Evolutionary conservation across 257 asterid species (phyloP), one percentile per base, ranked within the genome.

Genomic region (Solanum arcanum): DNA sequence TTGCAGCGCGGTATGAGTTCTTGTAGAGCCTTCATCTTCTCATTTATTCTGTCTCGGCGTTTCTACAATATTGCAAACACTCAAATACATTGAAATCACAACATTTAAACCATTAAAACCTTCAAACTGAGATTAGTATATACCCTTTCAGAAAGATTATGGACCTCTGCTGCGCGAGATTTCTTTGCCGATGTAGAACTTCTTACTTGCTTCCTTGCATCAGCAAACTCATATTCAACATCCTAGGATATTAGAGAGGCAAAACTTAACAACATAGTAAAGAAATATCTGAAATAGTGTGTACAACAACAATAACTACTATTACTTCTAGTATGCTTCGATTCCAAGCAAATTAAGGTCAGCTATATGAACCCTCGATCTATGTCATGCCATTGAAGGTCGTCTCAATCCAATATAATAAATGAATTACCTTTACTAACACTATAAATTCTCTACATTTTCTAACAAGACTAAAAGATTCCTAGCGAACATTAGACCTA

Each of bases 131-230:
- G 44, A 27, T 37, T 42, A 73, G 41, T 41, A 87, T 89, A 59
- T 49, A 92, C 94, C 92, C 92, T 90, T 74, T 92, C 93, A 5
- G 93, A 90, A 41, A 89, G 87, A 88, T 91, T 92, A 83, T 92
- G 95, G 33, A 92, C 93, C 86, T 92, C 89, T 21, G 92, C 94
- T n/a, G 93, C 93, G 35, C 95, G 92, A 62, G 92, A 86, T 88
- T 91, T 88, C 89, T 90, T 92, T n/a, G 90, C 20, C 9, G 91
- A 86, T 21, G 87, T 39, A 13, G 89, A 90, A 77, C 86, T 86
- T 33, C 86, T 85, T 27, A 78, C 35, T 84, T 86, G 91, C 88
- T 87, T 88, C 86, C 89, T 91, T 33, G 87, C 87, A 56, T 89
- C 91, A 84, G 75, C 85, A 12, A 59, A 90, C 80, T 88, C 91